Base-by-base conservation (phyloP, 805 yeast species). In the Babjeviella inositovora region DNA sequence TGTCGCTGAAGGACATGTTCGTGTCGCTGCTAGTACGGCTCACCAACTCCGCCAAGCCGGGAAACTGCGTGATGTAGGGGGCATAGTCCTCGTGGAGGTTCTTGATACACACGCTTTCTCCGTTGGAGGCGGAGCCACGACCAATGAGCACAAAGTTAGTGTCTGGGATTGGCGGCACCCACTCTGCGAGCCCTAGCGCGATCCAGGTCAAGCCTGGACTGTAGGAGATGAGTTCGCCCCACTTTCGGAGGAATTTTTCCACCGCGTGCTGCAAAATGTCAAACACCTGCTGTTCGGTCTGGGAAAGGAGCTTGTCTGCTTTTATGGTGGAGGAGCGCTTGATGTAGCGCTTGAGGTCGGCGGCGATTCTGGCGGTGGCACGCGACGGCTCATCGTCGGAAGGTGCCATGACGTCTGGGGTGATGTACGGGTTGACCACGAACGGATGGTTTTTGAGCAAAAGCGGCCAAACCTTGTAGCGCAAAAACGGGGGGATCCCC, bases 191-290 rank as follows among this genome's bases (percentile, higher is more conserved):
- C 7, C 82, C 84, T 15, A 81, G 48, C 0, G 94, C 95, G 11
- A 80, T 66, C 94, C 94, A 84, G 3, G 87, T 62, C 36, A 84
- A 56, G 0, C 92, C 85, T 20, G 74, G 60, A 43, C 81, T 90
- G 41, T 85, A 85, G 33, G 70, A 70, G 25, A 80, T 64, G 27
- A 72, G 57, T 18, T 58, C 55, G 5, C 90, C 85, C 93, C 93
- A 84, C 49, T 80, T 80, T 15, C 47, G 47, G 18, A 77, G 47
- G 39, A 85, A 85, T 27, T 61, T 60, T 20, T 57, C 38, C 9
- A 84, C 63, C 5, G 93, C 59, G 17, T 50, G 46, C 36, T 76
- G 73, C 29, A 81, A 47, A 2, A 56, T 49, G 13, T 58, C 57
- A 22, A 74, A 56, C n/a, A 71, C 55, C 28, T 59, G 57, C 27